These are phyloP conservation scores for Petasospora fabianii DNA, from an alignment of 1,139 yeast species.

Conservation along the genomic window DNA sequence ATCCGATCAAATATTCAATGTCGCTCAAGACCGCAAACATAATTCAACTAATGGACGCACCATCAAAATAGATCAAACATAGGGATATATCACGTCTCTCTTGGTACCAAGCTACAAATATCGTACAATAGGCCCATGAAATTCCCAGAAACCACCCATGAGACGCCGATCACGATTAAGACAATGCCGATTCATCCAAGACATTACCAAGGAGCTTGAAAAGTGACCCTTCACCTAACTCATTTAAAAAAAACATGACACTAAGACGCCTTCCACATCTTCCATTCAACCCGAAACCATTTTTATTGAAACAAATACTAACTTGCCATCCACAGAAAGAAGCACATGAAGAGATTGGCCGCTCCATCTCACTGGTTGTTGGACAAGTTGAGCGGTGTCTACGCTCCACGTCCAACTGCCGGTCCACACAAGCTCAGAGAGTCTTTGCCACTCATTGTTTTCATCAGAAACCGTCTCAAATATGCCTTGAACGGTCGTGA, in stretches of 20 bases:
- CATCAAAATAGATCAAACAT: too few relatives aligned
- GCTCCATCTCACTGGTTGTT: conserved; percentile 99
- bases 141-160: too few relatives aligned
- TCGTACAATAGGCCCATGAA: too few relatives aligned
- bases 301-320: conserved; percentile 28
- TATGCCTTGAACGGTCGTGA: conserved; percentile 99
- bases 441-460: conserved; percentile 95
- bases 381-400: conserved; percentile 99
- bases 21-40: background rate
- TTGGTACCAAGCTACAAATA: too few relatives aligned
- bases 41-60: too few relatives aligned
- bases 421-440: conserved; percentile 99
- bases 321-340: conserved; percentile 50
- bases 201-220: too few relatives aligned
- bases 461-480: conserved; percentile 99
- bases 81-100: too few relatives aligned
- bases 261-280: too few relatives aligned
- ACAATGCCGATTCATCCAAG: too few relatives aligned
- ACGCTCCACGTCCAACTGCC: conserved; percentile 99
- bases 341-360: conserved; percentile 92
- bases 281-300: background rate
- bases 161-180: too few relatives aligned
- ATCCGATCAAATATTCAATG: background rate
- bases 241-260: too few relatives aligned
- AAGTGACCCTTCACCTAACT: too few relatives aligned